These are phyloP conservation scores for Yamadazyma pseudoaaseri DNA, from an alignment of 1,139 yeast species.

Conservation along the genomic window DNA sequence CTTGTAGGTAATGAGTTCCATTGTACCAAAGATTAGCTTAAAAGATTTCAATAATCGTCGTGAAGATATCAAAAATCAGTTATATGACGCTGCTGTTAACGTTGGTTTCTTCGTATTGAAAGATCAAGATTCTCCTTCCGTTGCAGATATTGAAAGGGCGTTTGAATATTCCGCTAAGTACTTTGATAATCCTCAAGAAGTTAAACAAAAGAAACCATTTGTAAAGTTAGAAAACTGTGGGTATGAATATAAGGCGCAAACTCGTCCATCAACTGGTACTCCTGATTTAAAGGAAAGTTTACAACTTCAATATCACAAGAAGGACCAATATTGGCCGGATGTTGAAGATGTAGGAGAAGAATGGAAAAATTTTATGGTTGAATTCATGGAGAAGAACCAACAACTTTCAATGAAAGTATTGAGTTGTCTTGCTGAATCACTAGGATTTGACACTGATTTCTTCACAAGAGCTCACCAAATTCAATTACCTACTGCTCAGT, in stretches of 20 bases:
- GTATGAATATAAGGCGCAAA: conserved; percentile 23
- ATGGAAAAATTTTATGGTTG: conserved; percentile 20
- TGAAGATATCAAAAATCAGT: conserved; percentile 1
- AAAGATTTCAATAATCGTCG: conserved; percentile 14
- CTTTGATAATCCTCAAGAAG: conserved; percentile 17
- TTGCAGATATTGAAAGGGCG: conserved; percentile 18
- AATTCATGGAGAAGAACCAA: conserved; percentile 16
- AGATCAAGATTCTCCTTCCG: conserved; percentile 24
- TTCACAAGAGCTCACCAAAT: conserved; percentile 23
- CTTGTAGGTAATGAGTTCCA: conserved; percentile 3
- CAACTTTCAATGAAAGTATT: conserved; percentile 16
- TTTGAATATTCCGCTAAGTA: conserved; percentile 17
- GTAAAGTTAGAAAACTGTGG: conserved; percentile 25
- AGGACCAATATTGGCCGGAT: conserved; percentile 24
- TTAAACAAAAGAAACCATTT: conserved; percentile 15
- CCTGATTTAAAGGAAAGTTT: conserved; percentile 26
- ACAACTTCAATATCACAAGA: conserved; percentile 26
- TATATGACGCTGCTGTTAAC: conserved; percentile 15
- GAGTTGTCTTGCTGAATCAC: conserved; percentile 20
- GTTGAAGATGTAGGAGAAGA: conserved; percentile 20
- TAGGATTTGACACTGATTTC: conserved; percentile 21
- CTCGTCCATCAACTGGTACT: conserved; percentile 29
- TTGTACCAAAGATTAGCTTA: conserved; percentile 22
- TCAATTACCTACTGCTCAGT: conserved; percentile 21
- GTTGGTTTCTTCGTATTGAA: conserved; percentile 21